Percentiles rank a stretch among this genome's conserved stretches.
phyloP scores from a whole-genome alignment of 768 basidiomycete species.

The Mycena belliarum region DNA sequence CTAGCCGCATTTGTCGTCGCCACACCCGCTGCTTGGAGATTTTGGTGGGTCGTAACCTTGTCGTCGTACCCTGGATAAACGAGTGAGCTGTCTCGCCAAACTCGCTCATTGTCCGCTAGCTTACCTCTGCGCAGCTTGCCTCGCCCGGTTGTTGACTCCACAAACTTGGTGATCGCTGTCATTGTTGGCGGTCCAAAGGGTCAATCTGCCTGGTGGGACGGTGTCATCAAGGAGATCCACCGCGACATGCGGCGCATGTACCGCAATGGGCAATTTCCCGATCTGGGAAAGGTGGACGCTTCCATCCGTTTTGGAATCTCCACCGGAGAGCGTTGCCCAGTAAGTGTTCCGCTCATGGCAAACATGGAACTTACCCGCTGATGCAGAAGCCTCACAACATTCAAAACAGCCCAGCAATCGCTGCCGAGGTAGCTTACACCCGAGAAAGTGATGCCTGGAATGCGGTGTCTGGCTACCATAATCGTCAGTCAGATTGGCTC shows the following conservation, averaged over 20 bases:
- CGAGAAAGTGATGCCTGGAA: neutral
- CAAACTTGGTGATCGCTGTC: neutral
- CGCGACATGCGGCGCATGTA: neutral
- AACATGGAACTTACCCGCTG: neutral
- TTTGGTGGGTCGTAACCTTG: neutral
- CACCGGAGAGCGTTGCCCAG: neutral
- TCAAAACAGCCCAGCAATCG: neutral
- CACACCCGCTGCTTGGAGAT: neutral
- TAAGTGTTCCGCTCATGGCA: neutral
- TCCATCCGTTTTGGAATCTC: neutral
- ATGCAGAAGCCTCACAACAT: neutral
- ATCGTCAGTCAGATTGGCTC: neutral
- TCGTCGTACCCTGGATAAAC: neutral
- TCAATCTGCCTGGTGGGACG: neutral
- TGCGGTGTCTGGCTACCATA: neutral
- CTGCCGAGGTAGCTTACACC: neutral
- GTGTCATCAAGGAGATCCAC: neutral
- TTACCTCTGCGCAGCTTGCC: neutral
- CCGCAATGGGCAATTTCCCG: neutral
- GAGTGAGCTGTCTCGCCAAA: neutral
- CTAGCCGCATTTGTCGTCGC: neutral
- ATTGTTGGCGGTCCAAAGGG: neutral
- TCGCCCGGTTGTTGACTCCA: neutral
- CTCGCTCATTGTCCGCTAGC: neutral
- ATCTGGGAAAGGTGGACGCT: neutral